Base-by-base conservation (phyloP, 805 yeast genomes). In the Hanseniaspora pseudoguilliermondii region DNA sequence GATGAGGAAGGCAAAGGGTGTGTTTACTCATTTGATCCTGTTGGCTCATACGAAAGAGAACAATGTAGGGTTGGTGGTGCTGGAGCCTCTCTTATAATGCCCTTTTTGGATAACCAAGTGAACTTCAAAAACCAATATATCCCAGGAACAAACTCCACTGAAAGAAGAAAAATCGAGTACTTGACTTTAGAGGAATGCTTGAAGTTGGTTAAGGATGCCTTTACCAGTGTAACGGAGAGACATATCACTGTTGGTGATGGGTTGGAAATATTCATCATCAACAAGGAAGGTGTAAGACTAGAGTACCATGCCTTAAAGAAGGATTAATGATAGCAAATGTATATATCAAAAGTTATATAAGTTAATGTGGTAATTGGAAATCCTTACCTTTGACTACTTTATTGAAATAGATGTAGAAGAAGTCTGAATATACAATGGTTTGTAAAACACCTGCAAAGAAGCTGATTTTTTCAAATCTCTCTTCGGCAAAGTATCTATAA, bases 201-300 rank as follows among this genome's bases (percentile, higher is more conserved):
- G 64, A 78, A 82, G 63, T 74, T 93, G 60, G 97, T 93, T 40
- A 83, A 82, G 69, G 98, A 93, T 71, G 95, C 98, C 6, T 93
- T 93, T 67, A 76, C 88, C 23, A 88, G 96, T 9, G 98, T 96
- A 21, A 91, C 97, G 20, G 98, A 93, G 73, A 85, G 98, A 77
- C 97, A 93, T 71, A 93, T 93, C 63, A 95, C 90, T 63, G 97
- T 93, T 54, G 98, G 98, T 74, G 98, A 93, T 74, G 95, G 93
- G 6, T 77, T 93, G 60, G 96, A 93, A 70, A 83, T 93, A 49
- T 74, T 85, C 61, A 86, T 93, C 63, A 90, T 91, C 58, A 88
- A 97, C 15, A 90, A 89, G 68, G 96, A 89, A 25, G 98, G 98
- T 52, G 86, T 88, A 49, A 79, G 83, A 72, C 82, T 79, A 44